Base-by-base conservation (phyloP, 2,329 filamentous ascomycete genomes). In the Alternaria triticimaculans region DNA sequence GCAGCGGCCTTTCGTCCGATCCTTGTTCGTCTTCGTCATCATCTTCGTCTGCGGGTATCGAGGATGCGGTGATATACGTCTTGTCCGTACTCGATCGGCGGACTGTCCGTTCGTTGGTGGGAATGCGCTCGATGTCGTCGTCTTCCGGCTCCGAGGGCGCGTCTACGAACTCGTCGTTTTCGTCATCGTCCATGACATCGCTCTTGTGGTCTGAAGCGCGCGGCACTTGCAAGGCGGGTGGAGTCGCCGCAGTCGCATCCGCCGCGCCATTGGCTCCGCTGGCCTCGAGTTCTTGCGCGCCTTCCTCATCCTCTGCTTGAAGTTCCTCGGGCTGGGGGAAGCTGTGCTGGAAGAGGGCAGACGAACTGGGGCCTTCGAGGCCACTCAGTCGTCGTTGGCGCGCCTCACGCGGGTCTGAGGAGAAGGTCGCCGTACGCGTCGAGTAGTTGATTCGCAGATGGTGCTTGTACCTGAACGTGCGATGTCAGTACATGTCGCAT, bases 351-450 rank as follows among this genome's bases (percentile, higher is more conserved):
- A 79, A 81, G 28, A 77, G 65, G 21, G 78, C 79, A 11, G 79
- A 78, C 8, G 76, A 62, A 58, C 79, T 82, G 53, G 80, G 81
- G 3, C 77, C 79, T 21, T 82, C 80, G 20, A 81, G 71, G 23
- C 81, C 82, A 48, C 79, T 80, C 37, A 82, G 64, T 20, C 82
- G 81, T 50, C 82, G 80, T 37, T 82, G 80, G 62, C 80, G 81
- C 11, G 80, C 77, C 25, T 82, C 75, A 62, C 81, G 79, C 7
- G 81, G 79, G 61, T 84, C 81, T 1, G 84, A 83, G 23, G 82
- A 82, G 72, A 89, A 89, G n/a, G 84, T 85, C 12, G 84, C 81
- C 6, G 81, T 67, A 60, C 78, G 80, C 33, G 76, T 80, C 59
- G 80, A 82, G 71, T 82, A 79, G 70, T 80, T 78, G 78, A 82